Percentiles rank a stretch among this genome's conserved stretches.
Evolutionary conservation across 768 basidiomycete genomes (phyloP).

Genomic region (Termitomyces heimii): DNA sequence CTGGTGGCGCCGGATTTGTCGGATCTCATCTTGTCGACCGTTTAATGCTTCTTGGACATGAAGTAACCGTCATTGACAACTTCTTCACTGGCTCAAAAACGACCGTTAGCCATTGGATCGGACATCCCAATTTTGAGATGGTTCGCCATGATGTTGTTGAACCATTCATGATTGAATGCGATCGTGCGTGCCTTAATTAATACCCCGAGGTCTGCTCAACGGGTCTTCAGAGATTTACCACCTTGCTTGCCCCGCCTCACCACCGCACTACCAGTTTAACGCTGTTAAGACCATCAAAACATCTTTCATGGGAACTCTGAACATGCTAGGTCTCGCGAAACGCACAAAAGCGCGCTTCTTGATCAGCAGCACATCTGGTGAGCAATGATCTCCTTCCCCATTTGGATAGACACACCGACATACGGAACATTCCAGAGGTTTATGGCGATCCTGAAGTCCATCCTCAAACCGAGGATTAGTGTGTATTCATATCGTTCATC

Average conservation of each 20-base stretch:
- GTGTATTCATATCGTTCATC: constrained; percentile 22
- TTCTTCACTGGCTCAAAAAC: constrained; percentile 98
- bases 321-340: constrained; percentile 98
- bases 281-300: constrained; percentile 98
- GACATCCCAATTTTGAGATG: constrained; percentile 98
- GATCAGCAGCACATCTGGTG: constrained; percentile 91
- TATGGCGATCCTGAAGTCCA: constrained; percentile 99
- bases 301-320: constrained; percentile 95
- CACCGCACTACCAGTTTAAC: constrained; percentile 97
- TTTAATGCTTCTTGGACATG: constrained; percentile 95
- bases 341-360: constrained; percentile 96
- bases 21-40: constrained; percentile 98
- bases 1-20: constrained; percentile 98
- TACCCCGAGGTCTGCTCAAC: constrained; percentile 10
- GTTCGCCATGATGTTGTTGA: constrained; percentile 97
- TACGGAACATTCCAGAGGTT: constrained; percentile 54
- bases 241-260: constrained; percentile 95
- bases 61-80: constrained; percentile 96
- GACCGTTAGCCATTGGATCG: constrained; percentile 94
- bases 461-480: constrained; percentile 96
- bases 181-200: constrained; percentile 53
- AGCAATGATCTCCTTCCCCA: constrained; percentile 14
- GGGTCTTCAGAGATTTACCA: constrained; percentile 83
- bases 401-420: constrained; percentile 6
- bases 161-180: constrained; percentile 98